Conservation (phyloP, 2,329 filamentous ascomycete genomes). For the Chaetomium strumarium region DNA sequence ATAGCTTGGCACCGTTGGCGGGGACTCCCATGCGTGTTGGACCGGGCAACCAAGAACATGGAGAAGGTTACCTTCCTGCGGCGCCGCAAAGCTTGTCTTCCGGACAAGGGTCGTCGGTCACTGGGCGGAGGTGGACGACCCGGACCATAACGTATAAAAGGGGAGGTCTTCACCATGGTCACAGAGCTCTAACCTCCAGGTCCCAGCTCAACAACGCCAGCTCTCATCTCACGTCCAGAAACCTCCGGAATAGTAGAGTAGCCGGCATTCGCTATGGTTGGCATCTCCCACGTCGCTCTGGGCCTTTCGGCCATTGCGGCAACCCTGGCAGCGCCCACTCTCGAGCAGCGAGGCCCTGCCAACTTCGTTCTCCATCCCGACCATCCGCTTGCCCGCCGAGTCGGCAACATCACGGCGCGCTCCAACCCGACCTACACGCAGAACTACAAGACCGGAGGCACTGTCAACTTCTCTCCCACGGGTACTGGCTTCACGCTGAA, state of each 20-base stretch:
- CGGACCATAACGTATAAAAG: neutral
- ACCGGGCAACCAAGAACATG: neutral
- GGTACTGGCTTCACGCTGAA: slow-evolving; percentile 1
- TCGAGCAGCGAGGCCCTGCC: neutral
- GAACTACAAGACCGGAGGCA: slow-evolving; percentile 2
- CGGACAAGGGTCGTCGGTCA: neutral
- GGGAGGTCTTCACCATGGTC: neutral
- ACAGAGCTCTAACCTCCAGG: neutral
- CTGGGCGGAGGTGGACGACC: neutral
- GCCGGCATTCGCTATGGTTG: neutral
- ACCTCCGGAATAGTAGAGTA: no score
- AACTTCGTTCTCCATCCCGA: neutral
- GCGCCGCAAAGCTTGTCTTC: neutral
- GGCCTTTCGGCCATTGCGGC: neutral
- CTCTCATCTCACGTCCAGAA: neutral
- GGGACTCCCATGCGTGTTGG: neutral
- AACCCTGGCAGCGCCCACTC: neutral
- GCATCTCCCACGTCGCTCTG: neutral
- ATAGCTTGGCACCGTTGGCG: neutral
- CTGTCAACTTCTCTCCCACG: neutral
- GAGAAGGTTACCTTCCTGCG: neutral
- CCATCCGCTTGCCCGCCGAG: neutral
- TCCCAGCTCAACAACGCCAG: neutral
- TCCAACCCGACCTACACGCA: neutral
- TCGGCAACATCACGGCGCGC: neutral